Evolutionary conservation across 345 rosid genomes (phyloP).

Genomic region (Arabis hirsuta): DNA sequence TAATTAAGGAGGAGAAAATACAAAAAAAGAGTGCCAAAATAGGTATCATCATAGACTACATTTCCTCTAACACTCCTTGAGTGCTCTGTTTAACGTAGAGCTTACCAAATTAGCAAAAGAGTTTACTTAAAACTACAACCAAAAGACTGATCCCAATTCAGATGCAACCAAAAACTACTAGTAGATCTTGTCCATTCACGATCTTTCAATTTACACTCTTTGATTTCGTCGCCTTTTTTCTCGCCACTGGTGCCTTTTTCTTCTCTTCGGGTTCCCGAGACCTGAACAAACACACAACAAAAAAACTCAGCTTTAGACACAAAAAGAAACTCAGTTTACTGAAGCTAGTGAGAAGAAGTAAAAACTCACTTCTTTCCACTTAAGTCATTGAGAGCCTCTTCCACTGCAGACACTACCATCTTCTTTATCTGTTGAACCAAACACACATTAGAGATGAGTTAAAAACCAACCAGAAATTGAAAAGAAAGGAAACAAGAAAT

Average conservation of each 20-base stretch:
- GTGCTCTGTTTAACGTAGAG: background rate
- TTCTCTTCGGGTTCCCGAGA: slow-evolving; percentile 2
- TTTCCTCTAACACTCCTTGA: background rate
- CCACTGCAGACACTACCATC: slow-evolving; percentile 34
- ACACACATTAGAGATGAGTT: slow-evolving; percentile 8
- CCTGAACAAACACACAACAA: slow-evolving; percentile 2
- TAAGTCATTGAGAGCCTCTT: slow-evolving; percentile 29
- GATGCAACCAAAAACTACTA: background rate
- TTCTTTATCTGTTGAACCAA: slow-evolving; percentile 40
- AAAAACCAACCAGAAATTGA: background rate
- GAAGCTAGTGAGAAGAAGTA: background rate
- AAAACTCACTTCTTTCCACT: slow-evolving; percentile 21
- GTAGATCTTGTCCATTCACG: background rate
- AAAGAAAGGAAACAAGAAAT: background rate
- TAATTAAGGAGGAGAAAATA: background rate
- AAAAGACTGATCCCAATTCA: background rate
- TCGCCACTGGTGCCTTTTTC: background rate
- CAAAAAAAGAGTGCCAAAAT: slow-evolving; percentile 5
- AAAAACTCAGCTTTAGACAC: slow-evolving; percentile 8
- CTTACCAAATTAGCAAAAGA: slow-evolving; percentile 2
- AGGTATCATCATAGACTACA: background rate
- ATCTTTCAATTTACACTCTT: background rate
- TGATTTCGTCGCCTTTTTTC: background rate
- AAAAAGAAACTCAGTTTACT: background rate
- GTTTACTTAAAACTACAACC: background rate